Base-by-base conservation (phyloP, 2,329 filamentous ascomycete genomes). In the Colletotrichum coccodes region DNA sequence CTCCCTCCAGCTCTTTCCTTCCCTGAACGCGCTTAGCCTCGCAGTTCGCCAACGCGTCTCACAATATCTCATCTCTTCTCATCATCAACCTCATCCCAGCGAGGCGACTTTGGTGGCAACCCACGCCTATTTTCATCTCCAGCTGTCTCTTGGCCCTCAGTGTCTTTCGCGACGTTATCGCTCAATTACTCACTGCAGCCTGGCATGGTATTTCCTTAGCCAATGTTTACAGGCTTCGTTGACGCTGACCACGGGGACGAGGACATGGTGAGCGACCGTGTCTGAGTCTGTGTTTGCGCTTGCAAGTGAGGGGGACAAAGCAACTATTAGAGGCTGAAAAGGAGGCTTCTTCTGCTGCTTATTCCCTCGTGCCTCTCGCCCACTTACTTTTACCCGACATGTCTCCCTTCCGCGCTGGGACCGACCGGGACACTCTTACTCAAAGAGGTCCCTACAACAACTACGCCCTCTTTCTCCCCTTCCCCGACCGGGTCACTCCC, bases 1-100 rank as follows among this genome's bases (percentile, higher is more conserved):
- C 67, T 70, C 67, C 67, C 66, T 69, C 54, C 30, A 69, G 32
- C 56, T 63, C 52, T 57, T 60, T 57, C 53, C 64, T 61, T 53
- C 44, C 63, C 67, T 61, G 67, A 57, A 70, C 67, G 67, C 67
- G 67, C 67, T 68, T 70, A 68, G 58, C 58, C 58, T 70, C 67
- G 38, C 57, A 68, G 52, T 67, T 63, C 67, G 56, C 57, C 64
- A 70, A 70, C 67, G 67, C 67, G 67, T 70, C 67, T 70, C 67
- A 68, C 66, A 65, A 57, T 57, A 69, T 69, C 66, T 65, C 61
- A 66, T 50, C 66, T 66, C 56, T 60, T 60, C 56, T 69, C 62
- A 69, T 56, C 66, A 69, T 69, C 66, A 66, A 60, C 62, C 56
- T 69, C 66, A 69, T 69, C 66, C 34, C 28, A 50, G 32, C 34